Base-by-base conservation (phyloP, 2,329 filamentous ascomycete genomes). In the Pseudogymnoascus verrucosus region DNA sequence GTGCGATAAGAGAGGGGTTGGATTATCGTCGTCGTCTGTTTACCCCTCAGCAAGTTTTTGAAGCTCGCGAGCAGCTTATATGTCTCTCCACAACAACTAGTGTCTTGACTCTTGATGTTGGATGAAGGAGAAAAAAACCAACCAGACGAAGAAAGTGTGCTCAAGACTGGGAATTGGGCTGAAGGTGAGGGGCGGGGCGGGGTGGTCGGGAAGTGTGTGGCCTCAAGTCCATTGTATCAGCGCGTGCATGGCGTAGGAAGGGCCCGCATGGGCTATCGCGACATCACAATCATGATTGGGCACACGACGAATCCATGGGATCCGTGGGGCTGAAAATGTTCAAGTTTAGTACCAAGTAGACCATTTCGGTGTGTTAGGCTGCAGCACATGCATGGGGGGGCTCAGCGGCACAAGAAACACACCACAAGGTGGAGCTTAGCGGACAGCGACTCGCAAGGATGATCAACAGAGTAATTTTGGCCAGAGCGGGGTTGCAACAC, bases 121-220 rank as follows among this genome's bases (percentile, higher is more conserved):
- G 51, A 57, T 8, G 51, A 57, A 57, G 28, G 51, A 57, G 28
- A 34, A 57, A 26, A 57, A 57, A 57, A 34, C 51, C 51, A 57
- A 57, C 51, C 6, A 16, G 10, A 57, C 28, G 51, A 34, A 57
- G 51, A 57, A 57, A 57, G 28, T 57, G 51, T 19, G 28, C 11
- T 57, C 26, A 57, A 57, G 51, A 57, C 28, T 3, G 16, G 51
- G 51, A 57, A 57, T 21, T 57, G 51, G 51, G 51, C 51, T 57
- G 51, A 57, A 57, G 51, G 51, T 57, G 51, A 57, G 51, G 51
- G 51, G 51, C 51, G 51, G 51, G 51, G 51, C 28, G 51, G 51
- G 51, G 51, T 57, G 51, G 51, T 34, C 51, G 51, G 42, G 51
- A 34, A 34, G n/a, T 12, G 51, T 57, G 51, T 36, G 51, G 51